Evolutionary conservation across 2,329 filamentous ascomycete genomes (phyloP), one percentile per base, ranked within the genome.

Genomic region (Emericellopsis cladophorae): DNA sequence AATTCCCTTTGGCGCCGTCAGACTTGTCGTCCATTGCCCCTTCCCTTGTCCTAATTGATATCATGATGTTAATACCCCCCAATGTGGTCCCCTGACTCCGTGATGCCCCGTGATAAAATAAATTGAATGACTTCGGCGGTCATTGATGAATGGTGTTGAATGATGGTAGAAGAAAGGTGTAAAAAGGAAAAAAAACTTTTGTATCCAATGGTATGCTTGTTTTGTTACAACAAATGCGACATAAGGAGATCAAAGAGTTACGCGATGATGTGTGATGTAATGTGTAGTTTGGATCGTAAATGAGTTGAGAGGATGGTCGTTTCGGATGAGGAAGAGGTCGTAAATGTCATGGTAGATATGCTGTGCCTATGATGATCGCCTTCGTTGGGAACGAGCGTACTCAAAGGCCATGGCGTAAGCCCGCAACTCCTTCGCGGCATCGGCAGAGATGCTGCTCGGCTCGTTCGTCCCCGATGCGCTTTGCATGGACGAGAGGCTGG

Each of bases 381-480:
- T 64, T 49, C 74, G 70, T 52, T 75, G 71, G 41, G 68, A 56
- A 46, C 84, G 74, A 43, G 83, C 80, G 49, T 88, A 84, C 61
- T 95, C 89, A 57, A 95, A 95, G 2, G 84, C 87, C 55, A 82
- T 84, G 49, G 85, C 84, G 61, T 95, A 95, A 49, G 83, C 81
- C 55, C 81, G 79, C 31, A 95, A 74, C 58, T 94, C 87, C 59
- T 76, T 79, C 52, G 78, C 79, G 23, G 84, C 81, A 60, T 84
- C 82, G 48, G 84, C 79, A 4, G 87, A 88, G 48, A 94, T 67
- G 37, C 74, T 68, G 35, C 58, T 59, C 18, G 63, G 58, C 43
- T 77, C 75, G 50, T 69, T 68, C 39, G 59, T 59, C 43, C 74
- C 75, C 22, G 71, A 61, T 40, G 66, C 70, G 59, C 80, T 85